Evolutionary conservation across 148 eudicot genomes (phyloP), one percentile per base, ranked within the genome.

Genomic region (Amaranthus hypochondriacus): DNA sequence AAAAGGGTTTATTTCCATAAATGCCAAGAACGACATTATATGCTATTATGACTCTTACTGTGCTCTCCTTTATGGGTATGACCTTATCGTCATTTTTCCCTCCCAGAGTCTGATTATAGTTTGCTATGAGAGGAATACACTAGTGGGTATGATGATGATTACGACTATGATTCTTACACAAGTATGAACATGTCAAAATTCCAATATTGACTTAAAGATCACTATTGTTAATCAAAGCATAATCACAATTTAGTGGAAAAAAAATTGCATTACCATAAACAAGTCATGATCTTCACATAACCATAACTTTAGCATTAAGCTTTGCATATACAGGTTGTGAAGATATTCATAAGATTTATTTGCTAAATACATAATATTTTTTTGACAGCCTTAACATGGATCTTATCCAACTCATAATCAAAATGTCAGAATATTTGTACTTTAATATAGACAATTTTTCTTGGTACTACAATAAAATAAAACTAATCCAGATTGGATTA

Each of bases 251-350:
- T 28, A 28, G 39, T 28, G 39, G 39, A 2, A 28, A 28, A 57
- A 18, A 58, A 58, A 28, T 66, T 50, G 62, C 55, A 56, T 56
- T 62, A 18, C 71, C 70, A 74, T 39, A 54, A 66, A 55, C 6
- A 15, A 62, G 44, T 52, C 44, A 67, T 46, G 21, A 59, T 68
- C 59, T 58, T 21, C 28, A 69, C 42, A 48, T 28, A 77, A 51
- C 15, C 70, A 15, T 18, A n/a, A 13, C 73, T 73, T 61, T 48
- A 9, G 64, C 73, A 39, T 56, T 15, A 73, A 78, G 60, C 53
- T 46, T 28, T 62, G 72, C 68, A 66, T 12, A 52, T 73, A 54
- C 77, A 73, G 81, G 73, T 48, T 61, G 77, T 78, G 68, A 73
- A 73, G 68, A 78, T 78, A 52, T 53, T 13, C 39, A 12, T 12